These are phyloP conservation scores for Moesziomyces globuligerus DNA, from an alignment of 1,284 basidiomycete species.

Conservation along the genomic window DNA sequence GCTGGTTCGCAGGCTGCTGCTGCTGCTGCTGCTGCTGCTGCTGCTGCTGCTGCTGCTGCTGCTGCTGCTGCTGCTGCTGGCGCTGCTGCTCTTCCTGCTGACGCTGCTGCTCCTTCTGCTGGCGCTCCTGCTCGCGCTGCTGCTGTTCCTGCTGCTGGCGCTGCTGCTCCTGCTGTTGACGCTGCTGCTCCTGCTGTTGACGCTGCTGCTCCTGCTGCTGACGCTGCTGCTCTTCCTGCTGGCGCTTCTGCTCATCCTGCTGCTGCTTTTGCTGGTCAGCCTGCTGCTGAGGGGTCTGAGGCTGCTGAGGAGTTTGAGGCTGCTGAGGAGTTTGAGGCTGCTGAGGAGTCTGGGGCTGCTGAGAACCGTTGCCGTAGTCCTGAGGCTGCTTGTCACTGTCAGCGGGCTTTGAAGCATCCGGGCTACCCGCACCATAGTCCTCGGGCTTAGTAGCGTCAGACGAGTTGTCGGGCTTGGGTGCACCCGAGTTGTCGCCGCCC, in stretches of 20 bases:
- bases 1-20: constrained; percentile 11
- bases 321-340: constrained; percentile 6
- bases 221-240: constrained; percentile 2
- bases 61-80: constrained; percentile 16
- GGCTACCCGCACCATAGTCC: too few species aligned
- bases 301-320: too few species aligned
- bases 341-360: too few species aligned
- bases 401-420: not conserved
- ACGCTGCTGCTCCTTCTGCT: constrained; percentile 6
- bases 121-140: constrained; percentile 5
- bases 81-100: constrained; percentile 6
- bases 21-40: constrained; percentile 12
- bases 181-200: constrained; percentile 21
- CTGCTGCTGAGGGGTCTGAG: constrained; percentile 7
- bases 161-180: constrained; percentile 12
- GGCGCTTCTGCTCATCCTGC: constrained; percentile 9
- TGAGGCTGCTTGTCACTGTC: not conserved
- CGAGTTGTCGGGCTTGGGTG: too few species aligned
- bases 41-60: constrained; percentile 13
- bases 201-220: constrained; percentile 7
- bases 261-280: constrained; percentile 7
- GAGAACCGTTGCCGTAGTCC: constrained; percentile 2
- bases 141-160: constrained; percentile 1
- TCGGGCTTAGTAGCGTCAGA: constrained; percentile 2
- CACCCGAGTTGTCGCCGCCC: too few species aligned